phyloP scores from a whole-genome alignment of 352 stramenopile genomes.

The Pythium myriotylum region DNA sequence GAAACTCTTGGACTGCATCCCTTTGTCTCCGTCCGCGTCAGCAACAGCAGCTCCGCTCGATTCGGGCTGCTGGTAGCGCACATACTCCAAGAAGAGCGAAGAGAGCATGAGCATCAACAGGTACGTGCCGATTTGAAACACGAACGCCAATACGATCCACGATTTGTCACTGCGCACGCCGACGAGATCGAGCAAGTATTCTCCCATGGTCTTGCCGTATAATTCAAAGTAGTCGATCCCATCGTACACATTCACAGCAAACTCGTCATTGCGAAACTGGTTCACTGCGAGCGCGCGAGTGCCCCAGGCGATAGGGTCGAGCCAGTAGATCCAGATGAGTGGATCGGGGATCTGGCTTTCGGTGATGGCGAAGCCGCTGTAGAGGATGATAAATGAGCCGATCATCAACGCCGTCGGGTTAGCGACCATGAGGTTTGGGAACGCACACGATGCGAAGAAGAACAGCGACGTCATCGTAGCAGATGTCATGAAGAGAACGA shows the following conservation, averaged over 20 bases:
- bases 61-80: constrained; percentile 8
- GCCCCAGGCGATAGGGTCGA: constrained; percentile 49
- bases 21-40: background rate
- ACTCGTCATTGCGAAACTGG: constrained; percentile 36
- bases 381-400: constrained; percentile 50
- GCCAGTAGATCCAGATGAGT: too few species aligned
- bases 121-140: constrained; percentile 17
- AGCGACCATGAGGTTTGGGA: constrained; percentile 37
- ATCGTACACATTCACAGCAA: constrained; percentile 36
- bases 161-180: constrained; percentile 24
- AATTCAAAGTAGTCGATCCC: constrained; percentile 39
- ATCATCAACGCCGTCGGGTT: constrained; percentile 47
- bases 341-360: constrained; percentile 46
- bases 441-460: constrained; percentile 40
- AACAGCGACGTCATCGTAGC: constrained; percentile 50
- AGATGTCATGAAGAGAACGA: constrained; percentile 43
- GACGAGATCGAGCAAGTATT: constrained; percentile 38
- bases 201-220: constrained; percentile 33
- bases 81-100: constrained; percentile 24
- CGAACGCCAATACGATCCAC: constrained; percentile 20
- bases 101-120: constrained; percentile 15
- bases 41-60: background rate
- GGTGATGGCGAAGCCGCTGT: constrained; percentile 54
- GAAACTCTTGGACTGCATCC: background rate
- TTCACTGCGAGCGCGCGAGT: constrained; percentile 41